Base-by-base conservation (phyloP, 352 stramenopile species). In the Pythium sp. region DNA sequence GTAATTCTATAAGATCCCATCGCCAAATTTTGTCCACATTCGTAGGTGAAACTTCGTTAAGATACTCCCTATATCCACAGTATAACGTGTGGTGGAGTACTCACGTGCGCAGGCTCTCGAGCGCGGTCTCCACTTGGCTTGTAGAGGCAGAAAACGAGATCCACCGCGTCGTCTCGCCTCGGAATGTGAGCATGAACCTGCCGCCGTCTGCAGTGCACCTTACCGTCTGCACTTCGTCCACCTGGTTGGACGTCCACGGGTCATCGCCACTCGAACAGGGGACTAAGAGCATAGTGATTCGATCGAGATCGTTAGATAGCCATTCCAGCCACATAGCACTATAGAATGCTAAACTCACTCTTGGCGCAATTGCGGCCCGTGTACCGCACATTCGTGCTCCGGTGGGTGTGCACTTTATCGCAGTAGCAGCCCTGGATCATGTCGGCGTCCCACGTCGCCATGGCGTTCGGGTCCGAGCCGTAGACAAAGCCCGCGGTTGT, bases 211-310 rank as follows among this genome's bases (percentile, higher is more conserved):
- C 90, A 8, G 71, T 67, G 47, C 90, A 97, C 62, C 58, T 77
- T 11, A 97, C 55, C 1, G 72, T 72, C 64, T 98, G 92, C 1
- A 96, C 77, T 67, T 97, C 92, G 46, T 92, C 72, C 1, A 83
- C 74, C 68, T 93, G 85, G 11, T 72, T 79, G 1, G 75, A 72
- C 0, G 88, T 97, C 77, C 90, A 92, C 9, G 92, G 90, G 64
- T 98, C 92, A 65, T 98, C 92, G 9, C 92, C 92, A 41, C 72
- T 79, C 2, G 89, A 87, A 57, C 92, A 98, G 4, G 85, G 82
- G 32, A 76, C 84, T 91, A 20, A 47, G 5, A n/a, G 14, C 38
- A 20, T 20, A 20, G 14, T 20, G 38, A 6, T 18, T 18, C 11
- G 38, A 47, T 2, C 4, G 12, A 8, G 38, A 3, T 47, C 20